phyloP scores from a whole-genome alignment of 371 early-diverging fungal genomes.

The Nematocida ausubeli region DNA sequence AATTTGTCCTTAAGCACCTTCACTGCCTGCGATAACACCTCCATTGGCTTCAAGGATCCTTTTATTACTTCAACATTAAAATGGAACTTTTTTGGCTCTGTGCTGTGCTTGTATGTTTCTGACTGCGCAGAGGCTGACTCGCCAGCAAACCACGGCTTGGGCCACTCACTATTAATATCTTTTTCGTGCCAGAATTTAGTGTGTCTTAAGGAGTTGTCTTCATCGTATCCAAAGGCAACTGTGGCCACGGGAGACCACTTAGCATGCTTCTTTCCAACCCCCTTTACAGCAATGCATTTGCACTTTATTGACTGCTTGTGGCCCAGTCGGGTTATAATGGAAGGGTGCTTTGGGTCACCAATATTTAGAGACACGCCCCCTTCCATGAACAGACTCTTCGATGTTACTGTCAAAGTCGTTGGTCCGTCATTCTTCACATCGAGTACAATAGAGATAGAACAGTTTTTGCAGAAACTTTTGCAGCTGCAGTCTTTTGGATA shows the following conservation, averaged over 20 bases:
- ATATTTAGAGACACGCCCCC: neutral
- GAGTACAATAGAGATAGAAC: conserved; percentile 30
- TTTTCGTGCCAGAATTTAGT: conserved; percentile 90
- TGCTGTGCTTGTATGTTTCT: neutral
- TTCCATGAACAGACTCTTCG: conserved; percentile 42
- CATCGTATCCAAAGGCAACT: conserved; percentile 70
- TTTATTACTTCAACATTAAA: conserved; percentile 67
- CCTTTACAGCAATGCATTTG: conserved; percentile 42
- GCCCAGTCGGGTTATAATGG: conserved; percentile 42
- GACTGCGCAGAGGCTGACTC: conserved; percentile 29
- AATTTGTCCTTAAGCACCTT: conserved; percentile 59
- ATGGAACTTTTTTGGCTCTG: conserved; percentile 51
- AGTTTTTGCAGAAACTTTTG: conserved; percentile 50
- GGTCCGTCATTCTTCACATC: conserved; percentile 25
- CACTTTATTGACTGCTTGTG: conserved; percentile 51
- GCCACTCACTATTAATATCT: conserved; percentile 68
- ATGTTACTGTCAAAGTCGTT: conserved; percentile 13
- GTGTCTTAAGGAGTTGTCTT: conserved; percentile 83
- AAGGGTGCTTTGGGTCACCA: conserved; percentile 44
- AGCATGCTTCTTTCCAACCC: conserved; percentile 83
- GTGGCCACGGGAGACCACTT: conserved; percentile 87
- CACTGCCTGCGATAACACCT: conserved; percentile 57
- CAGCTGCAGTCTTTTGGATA: conserved; percentile 50
- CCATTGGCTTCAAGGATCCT: conserved; percentile 60
- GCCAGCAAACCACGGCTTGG: conserved; percentile 49